phyloP scores from a whole-genome alignment of 2,329 filamentous ascomycete species.

The Colletotrichum musae region DNA sequence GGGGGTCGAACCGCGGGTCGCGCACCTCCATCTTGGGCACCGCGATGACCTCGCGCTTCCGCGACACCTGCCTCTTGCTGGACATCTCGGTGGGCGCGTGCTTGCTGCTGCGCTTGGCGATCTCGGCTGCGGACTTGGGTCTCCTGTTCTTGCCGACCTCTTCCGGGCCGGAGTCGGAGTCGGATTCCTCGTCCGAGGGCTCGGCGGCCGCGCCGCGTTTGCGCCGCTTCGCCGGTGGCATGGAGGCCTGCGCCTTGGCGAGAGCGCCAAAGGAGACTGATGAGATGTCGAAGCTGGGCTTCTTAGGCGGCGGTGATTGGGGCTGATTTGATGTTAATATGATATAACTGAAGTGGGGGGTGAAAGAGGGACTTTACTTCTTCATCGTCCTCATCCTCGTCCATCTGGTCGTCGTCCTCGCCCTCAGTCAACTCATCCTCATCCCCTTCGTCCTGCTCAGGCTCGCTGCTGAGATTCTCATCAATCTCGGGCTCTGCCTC shows the following conservation, averaged over 20 bases:
- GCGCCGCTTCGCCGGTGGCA: constrained; percentile 59
- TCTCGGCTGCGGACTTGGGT: constrained; percentile 48
- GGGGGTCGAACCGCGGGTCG: constrained; percentile 90
- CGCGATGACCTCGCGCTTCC: constrained; percentile 80
- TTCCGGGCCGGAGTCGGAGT: constrained; percentile 44
- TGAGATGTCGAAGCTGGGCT: constrained; percentile 61
- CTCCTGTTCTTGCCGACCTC: constrained; percentile 52
- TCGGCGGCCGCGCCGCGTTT: constrained; percentile 47
- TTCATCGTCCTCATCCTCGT: constrained; percentile 49
- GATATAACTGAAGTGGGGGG: too few relatives aligned
- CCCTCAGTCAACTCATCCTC: constrained; percentile 26
- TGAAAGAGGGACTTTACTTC: constrained; percentile 40
- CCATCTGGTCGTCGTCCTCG: constrained; percentile 49
- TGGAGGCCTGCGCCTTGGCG: constrained; percentile 84
- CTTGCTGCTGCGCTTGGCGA: constrained; percentile 74
- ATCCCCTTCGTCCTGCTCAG: constrained; percentile 25
- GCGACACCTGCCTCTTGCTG: constrained; percentile 86
- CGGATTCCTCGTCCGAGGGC: constrained; percentile 48
- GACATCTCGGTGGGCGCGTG: constrained; percentile 89
- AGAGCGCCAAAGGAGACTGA: constrained; percentile 91
- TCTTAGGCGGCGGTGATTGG: constrained; percentile 37
- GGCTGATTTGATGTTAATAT: constrained; percentile 48
- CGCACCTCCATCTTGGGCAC: constrained; percentile 73
- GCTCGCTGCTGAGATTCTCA: constrained; percentile 33
- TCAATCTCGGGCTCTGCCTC: constrained; percentile 51